Evolutionary conservation across 257 asterid genomes (phyloP), one percentile per base, ranked within the genome.

Genomic region (Solanum etuberosum): DNA sequence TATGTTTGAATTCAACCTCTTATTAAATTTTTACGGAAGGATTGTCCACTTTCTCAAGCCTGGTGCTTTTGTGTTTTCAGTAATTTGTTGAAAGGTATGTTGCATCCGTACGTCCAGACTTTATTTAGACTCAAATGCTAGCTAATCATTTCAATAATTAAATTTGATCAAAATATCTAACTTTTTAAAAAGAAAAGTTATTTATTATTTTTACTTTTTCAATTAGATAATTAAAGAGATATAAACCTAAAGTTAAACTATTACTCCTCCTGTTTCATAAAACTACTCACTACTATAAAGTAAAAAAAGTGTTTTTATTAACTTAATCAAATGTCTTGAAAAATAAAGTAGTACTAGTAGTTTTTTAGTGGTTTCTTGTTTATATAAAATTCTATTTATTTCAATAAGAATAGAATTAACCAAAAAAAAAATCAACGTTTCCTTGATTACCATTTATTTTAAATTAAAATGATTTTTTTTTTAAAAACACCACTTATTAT

Each of bases 1-100:
- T 54, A 20, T 54, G 10, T 20, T 18, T 54, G 4, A 54, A 54
- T 54, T 54, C 11, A 54, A 20, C 4, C 25, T 18, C 25, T 54
- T 0, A 23, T 54, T 18, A 54, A 2, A 0, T 54, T 11, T 54
- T 54, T 3, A 54, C 0, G 0, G n/a, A 18, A 1, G 4, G 10
- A 0, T 54, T 51, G 10, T 51, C 4, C 9, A 1, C 21, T 23
- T 51, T 51, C 23, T 0, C 9, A 18, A 1, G 4, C n/a, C 25
- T 54, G 5, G 3, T 61, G 31, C 16, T 61, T 65, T 65, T 65
- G 9, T 25, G 72, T 25, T 65, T 65, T 65, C 6, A 15, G 2
- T 15, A 65, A 27, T 9, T 0, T 59, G 0, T 21, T 9, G 9
- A 4, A n/a, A 63, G 16, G 6, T 10, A 63, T 61, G 70, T 61